Base-by-base conservation (phyloP, 768 basidiomycete species). In the Imleria badia region DNA sequence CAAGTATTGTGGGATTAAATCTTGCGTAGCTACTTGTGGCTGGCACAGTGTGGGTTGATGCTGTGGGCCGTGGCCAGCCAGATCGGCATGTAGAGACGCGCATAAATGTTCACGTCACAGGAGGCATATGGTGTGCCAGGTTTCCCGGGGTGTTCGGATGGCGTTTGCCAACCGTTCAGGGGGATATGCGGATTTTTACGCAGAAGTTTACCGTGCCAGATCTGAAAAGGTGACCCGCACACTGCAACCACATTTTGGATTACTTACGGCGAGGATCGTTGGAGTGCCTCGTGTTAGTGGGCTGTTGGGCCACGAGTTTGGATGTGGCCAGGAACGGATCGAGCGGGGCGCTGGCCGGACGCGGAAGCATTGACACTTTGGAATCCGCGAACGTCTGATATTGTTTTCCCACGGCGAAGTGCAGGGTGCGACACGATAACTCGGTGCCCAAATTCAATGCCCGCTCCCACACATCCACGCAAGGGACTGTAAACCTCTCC, bases 361-460 rank as follows among this genome's bases (percentile, higher is more conserved):
- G 68, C 69, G 69, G 69, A 71, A 67, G 71, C 71, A 62, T 53
- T 72, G 68, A 2, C 9, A 39, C 14, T 63, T 60, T 60, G 48
- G 61, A 73, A 60, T 71, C 71, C 71, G 70, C 70, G 70, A 73
- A 71, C 54, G 54, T 67, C 51, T 40, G 36, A 14, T 14, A 15
- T 47, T 30, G 7, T 66, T 67, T 71, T 71, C 70, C 54, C 70
- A 71, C 70, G 70, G 48, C 2, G 71, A 71, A 71, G 66, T 41
- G 62, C 55, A 56, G 56, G 62, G 64, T 62, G 65, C 66, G 63
- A 71, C 70, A 72, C 70, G 71, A 71, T 71, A 71, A 71, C 71
- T 72, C 60, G 67, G 70, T 71, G 70, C 70, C 47, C 69, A 73
- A 73, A 56, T 71, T 71, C 69, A 71, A 71, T 66, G 71, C 70